These are phyloP conservation scores for Xylariaceae sp. DNA, from an alignment of 2,329 filamentous ascomycete genomes.

Conservation along the genomic window DNA sequence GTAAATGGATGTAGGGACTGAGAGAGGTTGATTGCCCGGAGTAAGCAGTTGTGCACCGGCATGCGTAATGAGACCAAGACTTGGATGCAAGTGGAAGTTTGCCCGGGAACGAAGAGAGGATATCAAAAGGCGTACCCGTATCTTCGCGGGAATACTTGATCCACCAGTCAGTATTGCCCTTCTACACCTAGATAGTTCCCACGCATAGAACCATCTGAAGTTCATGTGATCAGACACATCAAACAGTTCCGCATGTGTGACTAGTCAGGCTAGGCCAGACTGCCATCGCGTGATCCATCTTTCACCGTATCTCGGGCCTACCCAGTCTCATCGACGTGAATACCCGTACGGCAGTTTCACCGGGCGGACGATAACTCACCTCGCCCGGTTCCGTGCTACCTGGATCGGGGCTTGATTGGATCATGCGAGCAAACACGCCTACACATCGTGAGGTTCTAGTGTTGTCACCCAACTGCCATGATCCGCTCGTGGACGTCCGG, in stretches of 20 bases:
- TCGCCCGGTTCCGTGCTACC: background rate
- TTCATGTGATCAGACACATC: background rate
- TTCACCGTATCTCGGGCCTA: background rate
- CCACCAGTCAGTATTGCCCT: background rate
- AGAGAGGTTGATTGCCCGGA: background rate
- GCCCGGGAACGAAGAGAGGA: background rate
- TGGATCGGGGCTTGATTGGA: background rate
- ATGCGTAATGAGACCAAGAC: background rate
- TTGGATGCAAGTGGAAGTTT: background rate
- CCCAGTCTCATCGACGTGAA: background rate
- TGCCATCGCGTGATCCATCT: background rate
- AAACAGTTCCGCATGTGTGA: background rate
- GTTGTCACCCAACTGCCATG: background rate
- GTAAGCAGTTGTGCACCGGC: background rate
- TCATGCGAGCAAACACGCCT: background rate
- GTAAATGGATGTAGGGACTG: background rate
- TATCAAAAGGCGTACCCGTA: background rate
- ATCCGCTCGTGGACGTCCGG: background rate
- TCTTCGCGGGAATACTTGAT: background rate
- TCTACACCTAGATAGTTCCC: background rate
- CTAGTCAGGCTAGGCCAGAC: background rate
- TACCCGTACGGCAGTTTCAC: background rate
- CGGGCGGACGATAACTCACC: background rate
- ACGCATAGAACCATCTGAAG: background rate
- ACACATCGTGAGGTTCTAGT: background rate